Percentiles rank a stretch among this genome's conserved stretches.
phyloP scores from a whole-genome alignment of 2,329 filamentous ascomycete genomes.

The Pseudogymnoascus sp. region DNA sequence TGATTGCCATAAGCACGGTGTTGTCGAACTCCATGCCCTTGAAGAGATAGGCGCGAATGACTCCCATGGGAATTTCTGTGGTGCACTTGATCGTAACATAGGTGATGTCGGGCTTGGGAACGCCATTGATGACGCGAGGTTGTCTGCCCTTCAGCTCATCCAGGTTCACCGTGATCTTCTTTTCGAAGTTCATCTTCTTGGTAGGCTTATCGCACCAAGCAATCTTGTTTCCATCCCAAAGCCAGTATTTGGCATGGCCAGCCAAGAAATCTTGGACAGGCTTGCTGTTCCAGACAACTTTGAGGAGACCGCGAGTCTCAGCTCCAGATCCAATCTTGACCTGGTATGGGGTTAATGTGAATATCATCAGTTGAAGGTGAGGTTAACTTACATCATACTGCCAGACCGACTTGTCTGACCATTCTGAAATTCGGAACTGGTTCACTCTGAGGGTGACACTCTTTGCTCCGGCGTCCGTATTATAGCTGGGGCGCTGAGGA shows the following conservation, averaged over 20 bases:
- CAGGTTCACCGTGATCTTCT: constrained; percentile 55
- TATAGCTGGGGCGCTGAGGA: constrained; percentile 41
- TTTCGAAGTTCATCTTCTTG: constrained; percentile 1
- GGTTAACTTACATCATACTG: constrained; percentile 72
- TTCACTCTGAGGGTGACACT: constrained; percentile 53
- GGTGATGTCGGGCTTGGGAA: constrained; percentile 38
- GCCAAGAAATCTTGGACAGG: constrained; percentile 49
- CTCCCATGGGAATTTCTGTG: constrained; percentile 59
- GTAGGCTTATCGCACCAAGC: constrained; percentile 58
- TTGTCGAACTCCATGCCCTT: constrained; percentile 54
- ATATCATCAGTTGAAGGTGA: constrained; percentile 4
- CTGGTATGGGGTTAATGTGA: constrained; percentile 34
- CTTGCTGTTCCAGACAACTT: constrained; percentile 67
- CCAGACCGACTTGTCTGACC: constrained; percentile 56
- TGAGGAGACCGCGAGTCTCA: constrained; percentile 58
- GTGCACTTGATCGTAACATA: constrained; percentile 57
- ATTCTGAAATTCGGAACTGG: constrained; percentile 59
- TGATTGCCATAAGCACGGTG: constrained; percentile 70
- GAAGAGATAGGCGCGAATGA: constrained; percentile 59
- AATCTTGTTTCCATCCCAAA: constrained; percentile 77
- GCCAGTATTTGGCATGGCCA: constrained; percentile 44
- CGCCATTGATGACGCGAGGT: constrained; percentile 29
- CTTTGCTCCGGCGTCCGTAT: constrained; percentile 46
- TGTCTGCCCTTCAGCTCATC: constrained; percentile 54
- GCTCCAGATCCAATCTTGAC: constrained; percentile 56